These are phyloP conservation scores for Diaporthe amygdali DNA, from an alignment of 2,329 filamentous ascomycete genomes.

Conservation along the genomic window DNA sequence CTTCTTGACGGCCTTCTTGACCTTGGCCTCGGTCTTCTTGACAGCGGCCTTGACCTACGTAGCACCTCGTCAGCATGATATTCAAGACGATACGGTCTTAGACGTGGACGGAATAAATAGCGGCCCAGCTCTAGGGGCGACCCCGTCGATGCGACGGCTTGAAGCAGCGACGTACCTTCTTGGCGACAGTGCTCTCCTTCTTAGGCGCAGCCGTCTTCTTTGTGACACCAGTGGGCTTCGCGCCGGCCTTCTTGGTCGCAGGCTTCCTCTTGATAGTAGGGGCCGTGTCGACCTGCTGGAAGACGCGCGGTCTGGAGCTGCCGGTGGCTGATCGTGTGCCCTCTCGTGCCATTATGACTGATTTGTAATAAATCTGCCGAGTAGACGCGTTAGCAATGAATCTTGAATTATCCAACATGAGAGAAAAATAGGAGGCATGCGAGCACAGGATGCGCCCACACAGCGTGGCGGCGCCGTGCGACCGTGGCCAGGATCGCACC, in stretches of 20 bases:
- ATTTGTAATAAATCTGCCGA: background rate
- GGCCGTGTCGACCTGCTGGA: slow-evolving; percentile 52
- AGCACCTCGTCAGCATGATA: background rate
- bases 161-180: slow-evolving; percentile 34
- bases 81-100: background rate
- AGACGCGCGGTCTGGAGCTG: slow-evolving; percentile 58
- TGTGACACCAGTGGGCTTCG: slow-evolving; percentile 39
- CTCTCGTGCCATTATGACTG: slow-evolving; percentile 50
- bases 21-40: slow-evolving; percentile 36
- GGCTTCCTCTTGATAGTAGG: slow-evolving; percentile 49
- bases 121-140: background rate
- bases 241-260: slow-evolving; percentile 30
- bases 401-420: background rate
- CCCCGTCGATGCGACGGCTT: background rate
- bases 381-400: slow-evolving; percentile 6
- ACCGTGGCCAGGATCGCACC: background rate
- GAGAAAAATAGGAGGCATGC: too few species aligned
- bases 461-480: background rate
- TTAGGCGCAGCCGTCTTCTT: slow-evolving; percentile 44
- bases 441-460: background rate
- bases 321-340: slow-evolving; percentile 58
- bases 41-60: slow-evolving; percentile 36
- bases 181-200: slow-evolving; percentile 38
- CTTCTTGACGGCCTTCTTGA: slow-evolving; percentile 29
- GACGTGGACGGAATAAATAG: background rate